phyloP scores from a whole-genome alignment of 176 grass and related monocot genomes.

The Musa troglodytarum region DNA sequence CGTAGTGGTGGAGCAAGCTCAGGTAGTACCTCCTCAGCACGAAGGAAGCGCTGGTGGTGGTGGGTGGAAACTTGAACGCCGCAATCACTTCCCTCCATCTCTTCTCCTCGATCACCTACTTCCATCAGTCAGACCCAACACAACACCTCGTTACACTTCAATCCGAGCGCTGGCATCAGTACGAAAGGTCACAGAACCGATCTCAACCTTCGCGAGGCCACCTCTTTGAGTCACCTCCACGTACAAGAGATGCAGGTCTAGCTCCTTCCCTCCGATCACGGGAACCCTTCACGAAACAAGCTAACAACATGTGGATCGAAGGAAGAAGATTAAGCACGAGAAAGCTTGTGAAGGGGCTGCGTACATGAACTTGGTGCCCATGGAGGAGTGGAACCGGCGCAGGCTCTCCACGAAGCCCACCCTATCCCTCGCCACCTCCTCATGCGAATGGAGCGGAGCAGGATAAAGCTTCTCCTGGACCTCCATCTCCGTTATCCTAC shows the following conservation, averaged over 20 bases:
- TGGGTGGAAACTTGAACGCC: conserved; percentile 38
- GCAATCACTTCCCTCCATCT: conserved; percentile 49
- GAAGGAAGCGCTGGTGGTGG: conserved; percentile 48
- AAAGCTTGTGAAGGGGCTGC: not conserved
- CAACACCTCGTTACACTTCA: not conserved
- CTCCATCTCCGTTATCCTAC: not conserved
- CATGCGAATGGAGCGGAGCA: conserved; percentile 19
- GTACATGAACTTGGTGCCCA: conserved; percentile 47
- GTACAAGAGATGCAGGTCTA: conserved; percentile 50
- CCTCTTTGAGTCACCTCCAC: conserved; percentile 43
- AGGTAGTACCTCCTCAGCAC: conserved; percentile 53
- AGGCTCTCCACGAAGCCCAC: conserved; percentile 39
- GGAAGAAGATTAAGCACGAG: not conserved
- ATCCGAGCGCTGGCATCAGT: not conserved
- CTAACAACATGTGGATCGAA: not conserved
- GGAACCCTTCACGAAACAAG: conserved; percentile 25
- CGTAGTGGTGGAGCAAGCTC: conserved; percentile 43
- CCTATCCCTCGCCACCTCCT: conserved; percentile 5
- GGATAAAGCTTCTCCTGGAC: conserved; percentile 37
- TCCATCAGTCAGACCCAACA: not conserved
- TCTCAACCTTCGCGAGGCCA: conserved; percentile 40
- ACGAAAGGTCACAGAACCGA: not conserved
- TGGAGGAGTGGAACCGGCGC: conserved; percentile 32
- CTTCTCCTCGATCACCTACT: conserved; percentile 41
- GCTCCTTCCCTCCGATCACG: conserved; percentile 54